Base-by-base conservation (phyloP, 192 early-diverging fungal genomes). In the Podila epicladia region DNA sequence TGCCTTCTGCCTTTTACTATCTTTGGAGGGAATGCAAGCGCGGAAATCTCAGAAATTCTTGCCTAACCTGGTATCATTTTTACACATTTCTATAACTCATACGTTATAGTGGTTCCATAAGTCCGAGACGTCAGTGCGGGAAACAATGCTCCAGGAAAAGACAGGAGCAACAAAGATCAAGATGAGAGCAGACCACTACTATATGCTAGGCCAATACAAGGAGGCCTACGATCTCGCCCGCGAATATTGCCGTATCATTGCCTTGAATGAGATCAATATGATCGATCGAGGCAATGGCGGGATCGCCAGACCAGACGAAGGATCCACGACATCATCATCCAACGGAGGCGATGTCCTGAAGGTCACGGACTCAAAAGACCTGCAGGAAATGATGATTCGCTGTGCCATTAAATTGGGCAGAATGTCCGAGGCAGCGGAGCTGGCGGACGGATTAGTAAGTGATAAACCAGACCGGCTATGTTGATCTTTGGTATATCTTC, bases 301-400 rank as follows among this genome's bases (percentile, higher is more conserved):
- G 24, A 15, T 65, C 4, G 17, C 33, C 13, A 29, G 55, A 51
- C n/a, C 58, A 13, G n/a, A 50, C 22, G 20, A 31, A 29, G 9
- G 29, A 7, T 17, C n/a, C 9, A 15, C 58, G 28, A 62, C 37
- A 6, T 9, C 35, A 9, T 33, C 9, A 15, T 19, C 48, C 17
- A 29, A 53, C 11, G 29, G 41, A 20, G 29, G 29, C 57, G 58
- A 20, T 37, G n/a, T 80, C 0, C 61, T 80, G 29, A 80, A 73
- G 33, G 77, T 80, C 9, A 69, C 77, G 20, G 77, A 80, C 33
- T 65, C 77, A 12, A 80, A 62, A 38, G 77, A 80, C 28, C 69
- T 80, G 77, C 71, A 73, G n/a, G 77, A 80, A 35, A 80, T 80
- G 77, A 62, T 66, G 11, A 31, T 73, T 8, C 71, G 77, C 1